Conservation (phyloP, 2,329 filamentous ascomycete genomes). For the Talaromyces pinophilus region DNA sequence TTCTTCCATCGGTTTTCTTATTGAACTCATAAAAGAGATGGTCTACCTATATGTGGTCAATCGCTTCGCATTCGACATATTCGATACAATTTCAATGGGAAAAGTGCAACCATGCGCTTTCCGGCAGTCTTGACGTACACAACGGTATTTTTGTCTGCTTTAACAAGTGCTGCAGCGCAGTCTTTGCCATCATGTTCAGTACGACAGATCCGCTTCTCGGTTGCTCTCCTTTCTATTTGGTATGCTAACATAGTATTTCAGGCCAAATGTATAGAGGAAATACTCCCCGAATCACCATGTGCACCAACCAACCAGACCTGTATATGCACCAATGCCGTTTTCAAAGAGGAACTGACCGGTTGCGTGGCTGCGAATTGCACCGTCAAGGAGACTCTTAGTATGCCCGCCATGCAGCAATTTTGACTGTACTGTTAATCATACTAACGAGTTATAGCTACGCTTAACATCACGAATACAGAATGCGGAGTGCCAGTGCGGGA, state of each 20-base stretch:
- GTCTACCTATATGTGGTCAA: not conserved
- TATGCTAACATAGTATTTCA: not conserved
- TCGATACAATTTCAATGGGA: not conserved
- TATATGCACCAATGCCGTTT: slow-evolving; percentile 7
- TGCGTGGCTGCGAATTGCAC: slow-evolving; percentile 16
- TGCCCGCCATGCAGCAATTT: not conserved
- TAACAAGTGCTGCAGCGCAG: not conserved
- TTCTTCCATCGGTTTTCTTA: not conserved
- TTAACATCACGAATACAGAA: slow-evolving; percentile 13
- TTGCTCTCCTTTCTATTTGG: not conserved
- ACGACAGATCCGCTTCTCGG: not conserved
- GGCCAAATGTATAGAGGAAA: not conserved
- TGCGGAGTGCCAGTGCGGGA: slow-evolving; percentile 13
- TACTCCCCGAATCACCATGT: slow-evolving; percentile 11
- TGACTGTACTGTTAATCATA: not conserved
- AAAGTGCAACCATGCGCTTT: not conserved
- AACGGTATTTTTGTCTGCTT: not conserved
- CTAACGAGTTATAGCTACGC: not conserved
- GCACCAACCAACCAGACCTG: slow-evolving; percentile 9
- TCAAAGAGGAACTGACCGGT: not conserved
- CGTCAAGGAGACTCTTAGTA: not conserved
- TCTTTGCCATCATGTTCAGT: slow-evolving; percentile 4
- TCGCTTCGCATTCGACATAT: not conserved
- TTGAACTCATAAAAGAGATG: not conserved
- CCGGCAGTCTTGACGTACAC: not conserved